A percentile compares a stretch with the other conserved stretches of the same genome.
Evolutionary conservation across 306 rosid genomes (phyloP).

Genomic region (Citrullus mucosospermus): DNA sequence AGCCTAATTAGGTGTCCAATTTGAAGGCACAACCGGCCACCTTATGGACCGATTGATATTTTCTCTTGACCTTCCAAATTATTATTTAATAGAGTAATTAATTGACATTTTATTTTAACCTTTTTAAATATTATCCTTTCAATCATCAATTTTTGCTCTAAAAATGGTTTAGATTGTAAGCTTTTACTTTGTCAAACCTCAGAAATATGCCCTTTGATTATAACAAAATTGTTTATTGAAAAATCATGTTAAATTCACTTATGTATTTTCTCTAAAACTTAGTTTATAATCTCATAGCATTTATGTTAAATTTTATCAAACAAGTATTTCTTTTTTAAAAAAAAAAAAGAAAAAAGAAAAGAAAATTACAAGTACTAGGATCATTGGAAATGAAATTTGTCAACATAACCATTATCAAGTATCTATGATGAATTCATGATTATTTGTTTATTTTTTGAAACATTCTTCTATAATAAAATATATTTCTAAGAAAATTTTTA

Average conservation of each 20-base stretch:
- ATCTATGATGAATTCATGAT: background rate
- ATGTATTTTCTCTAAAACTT: too few species aligned
- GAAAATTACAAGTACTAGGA: too few species aligned
- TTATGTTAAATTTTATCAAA: too few species aligned
- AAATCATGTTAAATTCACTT: background rate
- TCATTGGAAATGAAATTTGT: background rate
- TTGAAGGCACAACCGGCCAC: background rate
- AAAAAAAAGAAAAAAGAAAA: too few species aligned
- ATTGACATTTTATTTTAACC: background rate
- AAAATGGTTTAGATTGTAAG: background rate
- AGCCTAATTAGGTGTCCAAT: background rate
- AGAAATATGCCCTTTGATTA: background rate
- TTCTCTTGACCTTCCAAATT: background rate
- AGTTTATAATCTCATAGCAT: background rate
- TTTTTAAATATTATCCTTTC: background rate
- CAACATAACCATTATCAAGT: background rate
- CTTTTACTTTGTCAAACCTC: background rate
- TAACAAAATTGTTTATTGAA: background rate
- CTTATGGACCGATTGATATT: background rate
- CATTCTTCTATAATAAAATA: too few species aligned
- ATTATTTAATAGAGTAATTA: background rate
- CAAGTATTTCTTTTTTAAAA: too few species aligned
- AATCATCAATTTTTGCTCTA: background rate
- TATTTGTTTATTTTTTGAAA: background rate
- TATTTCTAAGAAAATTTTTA: too few species aligned